These are phyloP conservation scores for Kwoniella botswanensis DNA, from an alignment of 768 basidiomycete genomes.

Conservation along the genomic window DNA sequence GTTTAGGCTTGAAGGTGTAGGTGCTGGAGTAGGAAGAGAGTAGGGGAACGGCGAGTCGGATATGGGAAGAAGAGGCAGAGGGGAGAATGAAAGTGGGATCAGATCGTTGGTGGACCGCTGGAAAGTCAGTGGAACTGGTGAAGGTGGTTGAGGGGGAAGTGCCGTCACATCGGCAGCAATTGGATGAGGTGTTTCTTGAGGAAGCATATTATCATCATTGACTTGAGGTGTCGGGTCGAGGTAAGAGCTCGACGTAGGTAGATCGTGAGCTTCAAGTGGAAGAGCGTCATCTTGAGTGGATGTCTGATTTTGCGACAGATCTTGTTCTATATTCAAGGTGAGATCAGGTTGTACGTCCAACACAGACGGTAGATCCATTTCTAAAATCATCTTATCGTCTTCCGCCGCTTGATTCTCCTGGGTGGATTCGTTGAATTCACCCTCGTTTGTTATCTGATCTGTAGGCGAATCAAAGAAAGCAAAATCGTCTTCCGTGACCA, in stretches of 20 bases:
- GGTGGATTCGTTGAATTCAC: background rate
- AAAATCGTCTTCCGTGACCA: conserved; percentile 35
- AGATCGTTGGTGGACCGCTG: conserved; percentile 19
- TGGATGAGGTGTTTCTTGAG: background rate
- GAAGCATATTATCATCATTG: background rate
- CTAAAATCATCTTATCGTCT: background rate
- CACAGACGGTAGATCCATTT: background rate
- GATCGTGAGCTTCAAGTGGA: too few relatives aligned
- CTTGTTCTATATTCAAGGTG: too few relatives aligned
- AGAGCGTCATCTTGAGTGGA: too few relatives aligned
- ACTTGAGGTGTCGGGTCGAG: too few relatives aligned
- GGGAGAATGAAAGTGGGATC: conserved; percentile 34
- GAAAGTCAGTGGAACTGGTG: background rate
- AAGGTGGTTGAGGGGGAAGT: conserved; percentile 1
- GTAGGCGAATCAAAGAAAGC: conserved; percentile 34
- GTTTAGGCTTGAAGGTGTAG: conserved; percentile 39
- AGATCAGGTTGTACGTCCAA: too few relatives aligned
- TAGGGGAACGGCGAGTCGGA: conserved; percentile 21
- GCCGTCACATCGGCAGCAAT: background rate
- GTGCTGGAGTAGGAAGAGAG: conserved; percentile 37
- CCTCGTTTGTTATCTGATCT: background rate
- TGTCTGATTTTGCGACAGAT: too few relatives aligned
- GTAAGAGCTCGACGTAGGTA: too few relatives aligned
- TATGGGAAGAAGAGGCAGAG: conserved; percentile 20
- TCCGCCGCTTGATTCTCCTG: background rate